A percentile compares a stretch with the other conserved stretches of the same genome.
phyloP scores from a whole-genome alignment of 2,329 filamentous ascomycete species.

The Ceratocystis colombiana region DNA sequence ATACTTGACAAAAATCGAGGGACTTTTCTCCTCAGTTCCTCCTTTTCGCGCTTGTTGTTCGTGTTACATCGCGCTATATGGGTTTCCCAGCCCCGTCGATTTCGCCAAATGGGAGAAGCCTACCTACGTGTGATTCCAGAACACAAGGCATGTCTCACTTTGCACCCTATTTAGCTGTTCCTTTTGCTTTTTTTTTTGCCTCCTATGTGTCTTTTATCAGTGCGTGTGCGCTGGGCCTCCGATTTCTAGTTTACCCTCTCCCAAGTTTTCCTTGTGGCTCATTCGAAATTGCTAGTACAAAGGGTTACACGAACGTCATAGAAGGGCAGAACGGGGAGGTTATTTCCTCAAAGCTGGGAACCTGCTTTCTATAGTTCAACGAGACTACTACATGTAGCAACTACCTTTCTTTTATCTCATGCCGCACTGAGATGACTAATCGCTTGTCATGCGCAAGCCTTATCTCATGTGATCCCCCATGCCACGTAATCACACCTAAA shows the following conservation, averaged over 20 bases:
- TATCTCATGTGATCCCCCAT: too few species aligned
- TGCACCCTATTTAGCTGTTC: too few species aligned
- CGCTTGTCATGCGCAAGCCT: not conserved
- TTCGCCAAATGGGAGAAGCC: not conserved
- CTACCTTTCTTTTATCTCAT: not conserved
- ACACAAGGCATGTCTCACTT: not conserved
- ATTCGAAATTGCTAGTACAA: not conserved
- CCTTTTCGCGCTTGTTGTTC: too few species aligned
- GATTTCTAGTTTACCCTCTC: not conserved
- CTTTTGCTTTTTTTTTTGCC: not conserved
- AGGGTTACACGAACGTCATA: not conserved
- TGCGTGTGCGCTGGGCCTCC: not conserved
- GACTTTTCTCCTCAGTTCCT: not conserved
- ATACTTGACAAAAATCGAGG: not conserved
- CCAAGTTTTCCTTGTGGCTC: not conserved
- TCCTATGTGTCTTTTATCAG: not conserved
- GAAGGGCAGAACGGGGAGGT: not conserved
- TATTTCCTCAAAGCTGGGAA: not conserved
- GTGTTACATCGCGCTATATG: not conserved
- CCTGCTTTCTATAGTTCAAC: not conserved
- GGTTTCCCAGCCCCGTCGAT: constrained; percentile 15
- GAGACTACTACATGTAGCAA: not conserved
- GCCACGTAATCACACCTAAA: too few species aligned
- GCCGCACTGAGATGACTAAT: not conserved
- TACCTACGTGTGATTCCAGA: not conserved